A percentile compares a stretch with the other conserved stretches of the same genome.
Conservation (phyloP, 2,329 filamentous ascomycete species). For the Shiraia bambusicola region DNA sequence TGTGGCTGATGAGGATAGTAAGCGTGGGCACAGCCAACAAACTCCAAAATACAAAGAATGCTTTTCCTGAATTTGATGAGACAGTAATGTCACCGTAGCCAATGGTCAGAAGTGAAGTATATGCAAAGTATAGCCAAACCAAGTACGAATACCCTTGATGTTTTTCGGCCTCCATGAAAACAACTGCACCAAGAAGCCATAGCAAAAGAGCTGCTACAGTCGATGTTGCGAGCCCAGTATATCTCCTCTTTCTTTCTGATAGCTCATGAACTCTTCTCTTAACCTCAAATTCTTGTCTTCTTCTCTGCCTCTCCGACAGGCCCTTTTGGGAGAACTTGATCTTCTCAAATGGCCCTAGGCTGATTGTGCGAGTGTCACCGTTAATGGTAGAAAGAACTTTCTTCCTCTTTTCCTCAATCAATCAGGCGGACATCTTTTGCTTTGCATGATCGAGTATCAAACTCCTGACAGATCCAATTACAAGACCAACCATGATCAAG, state of each 20-base stretch:
- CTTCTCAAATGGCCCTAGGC: slow-evolving; percentile 45
- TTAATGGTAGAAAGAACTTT: slow-evolving; percentile 45
- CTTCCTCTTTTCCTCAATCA: slow-evolving; percentile 52
- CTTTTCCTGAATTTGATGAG: slow-evolving; percentile 52
- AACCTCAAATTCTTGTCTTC: slow-evolving; percentile 52
- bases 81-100: slow-evolving; percentile 56
- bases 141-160: slow-evolving; percentile 55
- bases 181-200: slow-evolving; percentile 53
- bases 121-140: slow-evolving; percentile 55
- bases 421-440: slow-evolving; percentile 53
- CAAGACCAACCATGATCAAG: slow-evolving; percentile 57
- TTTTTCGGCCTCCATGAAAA: slow-evolving; percentile 53
- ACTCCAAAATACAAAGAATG: slow-evolving; percentile 61
- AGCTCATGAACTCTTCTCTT: slow-evolving; percentile 46
- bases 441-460: slow-evolving; percentile 54
- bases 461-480: slow-evolving; percentile 56
- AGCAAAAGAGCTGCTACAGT: slow-evolving; percentile 41
- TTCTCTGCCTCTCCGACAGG: slow-evolving; percentile 42
- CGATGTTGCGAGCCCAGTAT: slow-evolving; percentile 46
- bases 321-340: slow-evolving; percentile 46
- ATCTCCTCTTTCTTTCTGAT: slow-evolving; percentile 41
- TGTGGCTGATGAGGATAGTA: slow-evolving; percentile 57
- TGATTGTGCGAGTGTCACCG: slow-evolving; percentile 45
- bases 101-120: slow-evolving; percentile 56
- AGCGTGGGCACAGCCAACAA: slow-evolving; percentile 57